A percentile compares a stretch with the other conserved stretches of the same genome.
Evolutionary conservation across 1,284 basidiomycete genomes (phyloP).

Genomic region (Ganoderma leucocontextum): DNA sequence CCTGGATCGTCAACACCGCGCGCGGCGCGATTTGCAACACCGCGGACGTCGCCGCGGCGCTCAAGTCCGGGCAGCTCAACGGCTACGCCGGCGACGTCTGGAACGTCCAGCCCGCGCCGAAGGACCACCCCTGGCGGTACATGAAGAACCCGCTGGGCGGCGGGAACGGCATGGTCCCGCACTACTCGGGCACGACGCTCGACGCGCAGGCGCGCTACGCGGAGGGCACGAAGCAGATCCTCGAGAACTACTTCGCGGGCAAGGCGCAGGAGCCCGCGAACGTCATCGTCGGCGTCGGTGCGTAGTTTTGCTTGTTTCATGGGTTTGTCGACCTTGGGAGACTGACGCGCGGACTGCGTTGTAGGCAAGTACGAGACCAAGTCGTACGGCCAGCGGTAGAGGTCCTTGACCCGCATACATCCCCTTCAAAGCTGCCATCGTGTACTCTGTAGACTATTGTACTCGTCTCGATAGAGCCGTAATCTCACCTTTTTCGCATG

Average conservation of each 20-base stretch:
- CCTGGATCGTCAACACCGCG: constrained; percentile 93
- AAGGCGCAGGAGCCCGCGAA: constrained; percentile 81
- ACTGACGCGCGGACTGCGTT: neutral
- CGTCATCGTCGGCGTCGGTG: constrained; percentile 76
- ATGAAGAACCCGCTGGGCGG: constrained; percentile 83
- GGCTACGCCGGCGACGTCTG: constrained; percentile 79
- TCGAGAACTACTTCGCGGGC: constrained; percentile 78
- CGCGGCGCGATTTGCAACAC: constrained; percentile 93
- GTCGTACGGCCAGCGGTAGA: constrained; percentile 49
- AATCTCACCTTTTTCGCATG: neutral
- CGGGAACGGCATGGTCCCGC: constrained; percentile 88
- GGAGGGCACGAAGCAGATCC: constrained; percentile 79
- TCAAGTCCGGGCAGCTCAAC: constrained; percentile 80
- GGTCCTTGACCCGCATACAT: neutral
- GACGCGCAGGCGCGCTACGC: constrained; percentile 94
- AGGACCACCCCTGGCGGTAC: constrained; percentile 87
- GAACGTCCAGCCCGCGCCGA: constrained; percentile 87
- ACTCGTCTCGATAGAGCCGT: neutral
- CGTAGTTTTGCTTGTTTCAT: neutral
- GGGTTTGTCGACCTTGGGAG: too few species aligned
- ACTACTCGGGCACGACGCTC: constrained; percentile 90
- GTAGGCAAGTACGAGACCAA: constrained; percentile 64
- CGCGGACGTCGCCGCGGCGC: constrained; percentile 79
- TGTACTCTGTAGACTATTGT: neutral
- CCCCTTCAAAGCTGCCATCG: neutral